phyloP scores from a whole-genome alignment of 768 basidiomycete species.

The Gelatoporia subvermispora region DNA sequence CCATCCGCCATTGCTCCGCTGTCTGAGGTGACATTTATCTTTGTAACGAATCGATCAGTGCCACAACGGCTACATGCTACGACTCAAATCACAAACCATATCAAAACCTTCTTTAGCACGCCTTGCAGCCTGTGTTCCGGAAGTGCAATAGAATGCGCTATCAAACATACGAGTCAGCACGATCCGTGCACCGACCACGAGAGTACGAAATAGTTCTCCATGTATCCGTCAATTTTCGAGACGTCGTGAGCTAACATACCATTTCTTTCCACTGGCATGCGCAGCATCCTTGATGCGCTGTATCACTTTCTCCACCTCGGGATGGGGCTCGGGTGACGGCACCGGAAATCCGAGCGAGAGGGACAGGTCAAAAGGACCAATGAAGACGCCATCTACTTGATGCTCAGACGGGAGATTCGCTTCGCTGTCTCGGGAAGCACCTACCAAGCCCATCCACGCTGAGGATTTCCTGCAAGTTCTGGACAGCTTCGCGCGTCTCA shows the following conservation, averaged over 20 bases:
- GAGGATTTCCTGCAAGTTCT: slow-evolving; percentile 38
- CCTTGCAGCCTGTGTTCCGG: slow-evolving; percentile 37
- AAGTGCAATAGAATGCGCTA: slow-evolving; percentile 47
- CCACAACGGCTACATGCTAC: background rate
- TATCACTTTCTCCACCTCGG: slow-evolving; percentile 56
- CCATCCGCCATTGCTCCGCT: slow-evolving; percentile 37
- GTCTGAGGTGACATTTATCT: slow-evolving; percentile 50
- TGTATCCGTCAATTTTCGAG: too few relatives aligned
- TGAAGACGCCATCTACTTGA: slow-evolving; percentile 46
- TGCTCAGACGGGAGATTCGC: slow-evolving; percentile 3
- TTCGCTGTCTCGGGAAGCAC: background rate
- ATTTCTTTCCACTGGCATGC: slow-evolving; percentile 59
- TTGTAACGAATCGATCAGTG: too few relatives aligned
- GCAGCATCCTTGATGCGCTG: slow-evolving; percentile 45
- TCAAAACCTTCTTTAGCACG: slow-evolving; percentile 50
- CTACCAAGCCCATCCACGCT: slow-evolving; percentile 32
- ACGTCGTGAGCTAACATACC: too few relatives aligned
- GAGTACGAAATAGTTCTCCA: background rate
- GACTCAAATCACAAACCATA: slow-evolving; percentile 26
- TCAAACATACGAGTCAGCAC: too few relatives aligned
- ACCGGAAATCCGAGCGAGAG: slow-evolving; percentile 54
- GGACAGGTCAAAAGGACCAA: slow-evolving; percentile 68
- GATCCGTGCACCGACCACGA: too few relatives aligned
- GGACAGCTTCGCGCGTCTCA: slow-evolving; percentile 35
- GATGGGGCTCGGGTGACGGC: slow-evolving; percentile 61